Evolutionary conservation across 371 early-diverging fungal species (phyloP).

Genomic region (Aphelidium insulamus): DNA sequence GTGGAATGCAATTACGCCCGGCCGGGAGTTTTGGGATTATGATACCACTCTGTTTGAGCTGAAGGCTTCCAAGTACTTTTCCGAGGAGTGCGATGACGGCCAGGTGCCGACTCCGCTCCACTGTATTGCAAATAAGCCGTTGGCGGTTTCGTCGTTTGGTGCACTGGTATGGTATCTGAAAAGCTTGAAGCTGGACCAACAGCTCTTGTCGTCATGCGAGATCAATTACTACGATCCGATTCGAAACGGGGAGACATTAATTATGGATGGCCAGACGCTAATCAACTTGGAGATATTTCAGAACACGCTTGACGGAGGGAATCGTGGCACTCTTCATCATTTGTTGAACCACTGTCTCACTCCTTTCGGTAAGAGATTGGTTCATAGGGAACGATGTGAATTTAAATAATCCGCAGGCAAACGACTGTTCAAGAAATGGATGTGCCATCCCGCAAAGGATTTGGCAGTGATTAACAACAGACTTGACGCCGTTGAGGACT

Average conservation of each 20-base stretch:
- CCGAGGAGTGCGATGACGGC: slow-evolving; percentile 4
- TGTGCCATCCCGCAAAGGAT: slow-evolving; percentile 74
- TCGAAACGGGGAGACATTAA: slow-evolving; percentile 30
- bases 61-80: slow-evolving; percentile 37
- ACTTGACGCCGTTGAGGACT: slow-evolving; percentile 63
- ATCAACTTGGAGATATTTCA: slow-evolving; percentile 82
- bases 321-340: slow-evolving; percentile 63
- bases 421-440: slow-evolving; percentile 64
- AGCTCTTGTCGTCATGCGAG: slow-evolving; percentile 60
- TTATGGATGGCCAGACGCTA: slow-evolving; percentile 86
- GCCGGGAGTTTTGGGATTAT: slow-evolving; percentile 64
- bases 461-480: slow-evolving; percentile 56
- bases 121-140: slow-evolving; percentile 8
- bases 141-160: slow-evolving; percentile 45
- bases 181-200: slow-evolving; percentile 53
- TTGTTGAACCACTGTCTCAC: slow-evolving; percentile 66
- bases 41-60: slow-evolving; percentile 42
- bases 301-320: slow-evolving; percentile 49
- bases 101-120: slow-evolving; percentile 18
- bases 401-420: slow-evolving; percentile 12
- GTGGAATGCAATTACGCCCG: slow-evolving; percentile 47
- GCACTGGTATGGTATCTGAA: slow-evolving; percentile 56
- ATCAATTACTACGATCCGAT: slow-evolving; percentile 58
- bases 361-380: slow-evolving; percentile 40
- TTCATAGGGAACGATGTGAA: background rate